A percentile compares a stretch with the other conserved stretches of the same genome.
These are phyloP conservation scores for Gossypium schwendimanii DNA, from an alignment of 441 rosid species.

Conservation along the genomic window DNA sequence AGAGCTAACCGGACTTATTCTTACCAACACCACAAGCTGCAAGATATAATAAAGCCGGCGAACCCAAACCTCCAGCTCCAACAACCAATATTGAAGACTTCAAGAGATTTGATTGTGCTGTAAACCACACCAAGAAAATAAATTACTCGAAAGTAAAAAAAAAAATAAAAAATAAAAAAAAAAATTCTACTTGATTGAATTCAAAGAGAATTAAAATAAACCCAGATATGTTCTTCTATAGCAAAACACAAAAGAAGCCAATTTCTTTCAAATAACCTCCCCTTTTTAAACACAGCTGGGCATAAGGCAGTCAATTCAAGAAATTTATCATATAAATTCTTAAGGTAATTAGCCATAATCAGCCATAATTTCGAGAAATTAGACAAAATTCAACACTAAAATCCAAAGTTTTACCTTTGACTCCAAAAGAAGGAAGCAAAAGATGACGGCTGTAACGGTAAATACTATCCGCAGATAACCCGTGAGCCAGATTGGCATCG, in stretches of 20 bases:
- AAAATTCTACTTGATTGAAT: not conserved
- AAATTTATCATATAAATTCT: not conserved
- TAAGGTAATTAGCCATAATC: not conserved
- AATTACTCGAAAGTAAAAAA: not conserved
- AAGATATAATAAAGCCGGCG: slow-evolving; percentile 80
- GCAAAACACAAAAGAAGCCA: not conserved
- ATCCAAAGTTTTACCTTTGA: slow-evolving; percentile 47
- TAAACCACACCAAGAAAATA: slow-evolving; percentile 9
- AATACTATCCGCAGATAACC: slow-evolving; percentile 54
- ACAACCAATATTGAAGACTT: slow-evolving; percentile 79
- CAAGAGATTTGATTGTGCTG: slow-evolving; percentile 72
- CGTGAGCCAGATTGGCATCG: slow-evolving; percentile 34
- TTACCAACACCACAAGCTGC: slow-evolving; percentile 93
- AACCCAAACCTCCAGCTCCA: slow-evolving; percentile 96
- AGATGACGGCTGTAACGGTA: slow-evolving; percentile 90
- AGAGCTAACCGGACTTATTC: not conserved
- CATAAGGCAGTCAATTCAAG: not conserved
- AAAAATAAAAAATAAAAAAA: not conserved
- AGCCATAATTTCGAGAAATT: not conserved
- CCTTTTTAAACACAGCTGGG: not conserved
- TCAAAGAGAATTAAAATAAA: not conserved
- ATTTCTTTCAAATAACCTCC: not conserved
- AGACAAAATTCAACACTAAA: not conserved
- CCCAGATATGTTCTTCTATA: not conserved
- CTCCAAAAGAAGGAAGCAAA: slow-evolving; percentile 80